Evolutionary conservation across 441 rosid species (phyloP).

Genomic region (Populus tomentosa): DNA sequence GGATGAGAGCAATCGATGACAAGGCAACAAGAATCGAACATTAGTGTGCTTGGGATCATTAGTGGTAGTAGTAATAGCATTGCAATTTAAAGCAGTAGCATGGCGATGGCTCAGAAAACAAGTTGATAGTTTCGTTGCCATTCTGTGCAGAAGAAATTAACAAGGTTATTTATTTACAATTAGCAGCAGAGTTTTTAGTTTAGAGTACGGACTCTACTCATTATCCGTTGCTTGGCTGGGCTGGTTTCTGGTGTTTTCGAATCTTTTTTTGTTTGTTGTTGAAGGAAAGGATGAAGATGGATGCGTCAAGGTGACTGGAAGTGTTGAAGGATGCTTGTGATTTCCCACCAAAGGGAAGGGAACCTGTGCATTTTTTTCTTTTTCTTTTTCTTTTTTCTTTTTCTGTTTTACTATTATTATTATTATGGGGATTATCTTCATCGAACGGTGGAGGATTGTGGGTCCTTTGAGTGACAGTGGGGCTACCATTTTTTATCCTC

Average conservation of each 20-base stretch:
- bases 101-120: conserved; percentile 42
- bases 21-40: conserved; percentile 34
- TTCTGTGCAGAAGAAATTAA: too few species aligned
- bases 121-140: conserved; percentile 49
- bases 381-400: background rate
- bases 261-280: background rate
- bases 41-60: background rate
- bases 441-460: conserved; percentile 11
- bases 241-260: background rate
- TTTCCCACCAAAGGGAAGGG: background rate
- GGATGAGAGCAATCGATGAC: conserved; percentile 47
- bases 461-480: background rate
- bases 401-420: background rate
- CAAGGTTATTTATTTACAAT: too few species aligned
- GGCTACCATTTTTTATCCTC: background rate
- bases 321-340: background rate
- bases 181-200: too few species aligned
- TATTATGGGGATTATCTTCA: background rate
- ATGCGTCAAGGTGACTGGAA: too few species aligned
- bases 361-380: too few species aligned
- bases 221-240: background rate
- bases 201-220: background rate
- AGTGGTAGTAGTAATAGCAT: background rate
- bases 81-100: conserved; percentile 20
- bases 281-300: background rate